Percentiles rank a stretch among this genome's conserved stretches.
phyloP scores from a whole-genome alignment of 2,329 filamentous ascomycete genomes.

The Phialophora tarda region DNA sequence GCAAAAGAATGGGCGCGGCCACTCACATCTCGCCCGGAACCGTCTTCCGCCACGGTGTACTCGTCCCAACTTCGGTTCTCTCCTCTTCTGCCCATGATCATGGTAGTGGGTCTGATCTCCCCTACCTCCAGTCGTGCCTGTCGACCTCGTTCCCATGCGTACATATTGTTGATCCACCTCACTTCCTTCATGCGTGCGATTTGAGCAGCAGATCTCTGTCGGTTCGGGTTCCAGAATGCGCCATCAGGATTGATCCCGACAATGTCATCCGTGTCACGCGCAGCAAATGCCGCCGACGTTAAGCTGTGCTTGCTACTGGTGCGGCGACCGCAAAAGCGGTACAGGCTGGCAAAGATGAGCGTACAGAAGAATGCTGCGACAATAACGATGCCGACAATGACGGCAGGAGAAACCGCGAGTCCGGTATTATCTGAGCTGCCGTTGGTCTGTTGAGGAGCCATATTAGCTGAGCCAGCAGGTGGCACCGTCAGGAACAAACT shows the following conservation, averaged over 20 bases:
- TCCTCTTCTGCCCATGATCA: conserved; percentile 20
- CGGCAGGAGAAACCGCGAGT: conserved; percentile 26
- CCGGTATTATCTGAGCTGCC: conserved; percentile 8
- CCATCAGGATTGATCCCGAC: conserved; percentile 18
- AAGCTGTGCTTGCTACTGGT: background rate
- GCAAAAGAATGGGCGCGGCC: background rate
- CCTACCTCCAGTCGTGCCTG: conserved; percentile 23
- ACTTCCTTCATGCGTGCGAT: conserved; percentile 32
- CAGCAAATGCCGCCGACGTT: conserved; percentile 3
- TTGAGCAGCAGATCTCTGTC: conserved; percentile 23
- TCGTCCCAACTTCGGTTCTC: conserved; percentile 27
- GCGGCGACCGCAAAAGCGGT: conserved; percentile 23
- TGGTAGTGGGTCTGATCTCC: conserved; percentile 22
- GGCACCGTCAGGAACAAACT: background rate
- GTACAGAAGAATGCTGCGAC: conserved; percentile 23
- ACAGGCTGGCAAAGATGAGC: conserved; percentile 30
- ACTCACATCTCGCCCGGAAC: conserved; percentile 9
- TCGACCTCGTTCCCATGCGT: conserved; percentile 26
- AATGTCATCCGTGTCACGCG: conserved; percentile 18
- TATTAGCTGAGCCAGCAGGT: background rate
- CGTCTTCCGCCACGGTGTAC: conserved; percentile 17
- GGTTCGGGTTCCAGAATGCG: conserved; percentile 33
- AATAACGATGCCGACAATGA: conserved; percentile 35
- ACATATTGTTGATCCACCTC: conserved; percentile 34
- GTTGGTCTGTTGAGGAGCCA: conserved; percentile 16